These are phyloP conservation scores for Zalaria obscura DNA, from an alignment of 2,329 filamentous ascomycete genomes.

Conservation along the genomic window DNA sequence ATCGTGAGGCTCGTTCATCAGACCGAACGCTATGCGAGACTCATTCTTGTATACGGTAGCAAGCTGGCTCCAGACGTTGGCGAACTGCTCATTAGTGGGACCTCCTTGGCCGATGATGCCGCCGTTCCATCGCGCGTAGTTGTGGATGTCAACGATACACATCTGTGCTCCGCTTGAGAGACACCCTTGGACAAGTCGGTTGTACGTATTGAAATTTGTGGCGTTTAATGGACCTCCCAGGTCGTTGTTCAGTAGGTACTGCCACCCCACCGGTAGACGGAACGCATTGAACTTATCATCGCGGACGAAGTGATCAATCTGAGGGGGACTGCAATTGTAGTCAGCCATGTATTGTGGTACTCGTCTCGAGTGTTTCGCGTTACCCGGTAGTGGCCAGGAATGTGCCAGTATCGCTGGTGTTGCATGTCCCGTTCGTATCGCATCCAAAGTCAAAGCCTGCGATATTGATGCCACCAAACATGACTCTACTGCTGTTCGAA, in stretches of 20 bases:
- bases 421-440: conserved; percentile 25
- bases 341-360: no score
- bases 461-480: conserved; percentile 12
- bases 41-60: conserved; percentile 35
- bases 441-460: conserved; percentile 18
- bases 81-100: conserved; percentile 44
- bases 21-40: conserved; percentile 40
- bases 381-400: conserved; percentile 10
- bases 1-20: conserved; percentile 1
- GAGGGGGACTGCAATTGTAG: conserved; percentile 9
- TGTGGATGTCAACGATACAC: conserved; percentile 17
- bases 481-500: conserved; percentile 7
- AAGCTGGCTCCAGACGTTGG: conserved; percentile 38
- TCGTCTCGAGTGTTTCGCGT: background rate
- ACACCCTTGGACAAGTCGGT: conserved; percentile 16
- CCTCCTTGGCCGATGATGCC: conserved; percentile 43
- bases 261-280: conserved; percentile 34
- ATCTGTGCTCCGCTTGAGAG: conserved; percentile 20
- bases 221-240: conserved; percentile 14
- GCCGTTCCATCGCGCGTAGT: conserved; percentile 39
- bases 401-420: conserved; percentile 14
- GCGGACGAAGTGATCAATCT: conserved; percentile 42
- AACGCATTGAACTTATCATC: conserved; percentile 41
- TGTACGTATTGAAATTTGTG: conserved; percentile 12
- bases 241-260: conserved; percentile 13